Conservation (phyloP, 768 basidiomycete genomes). For the Mycena leptocephala region DNA sequence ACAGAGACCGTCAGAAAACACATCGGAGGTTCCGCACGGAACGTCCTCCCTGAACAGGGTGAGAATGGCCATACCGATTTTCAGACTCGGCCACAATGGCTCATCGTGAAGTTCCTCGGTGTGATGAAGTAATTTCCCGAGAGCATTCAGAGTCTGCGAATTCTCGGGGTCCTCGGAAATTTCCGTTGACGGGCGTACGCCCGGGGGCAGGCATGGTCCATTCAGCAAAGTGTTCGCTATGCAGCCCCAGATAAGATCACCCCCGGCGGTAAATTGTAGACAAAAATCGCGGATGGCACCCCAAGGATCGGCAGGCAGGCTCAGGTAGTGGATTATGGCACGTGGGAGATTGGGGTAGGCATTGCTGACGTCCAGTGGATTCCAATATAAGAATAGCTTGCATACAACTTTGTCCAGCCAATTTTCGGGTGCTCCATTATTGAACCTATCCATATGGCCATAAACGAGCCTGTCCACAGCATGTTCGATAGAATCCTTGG, state of each 20-base stretch:
- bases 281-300: not conserved
- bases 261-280: not conserved
- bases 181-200: not conserved
- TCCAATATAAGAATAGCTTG: not conserved
- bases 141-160: not conserved
- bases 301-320: not conserved
- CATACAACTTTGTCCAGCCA: not conserved
- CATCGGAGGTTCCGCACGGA: no score
- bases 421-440: not conserved
- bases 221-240: not conserved
- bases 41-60: no score
- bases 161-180: not conserved
- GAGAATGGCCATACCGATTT: no score
- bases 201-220: not conserved
- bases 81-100: not conserved
- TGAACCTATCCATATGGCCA: not conserved
- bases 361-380: not conserved
- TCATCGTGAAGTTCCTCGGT: not conserved
- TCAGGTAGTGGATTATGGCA: not conserved
- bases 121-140: not conserved
- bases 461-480: not conserved
- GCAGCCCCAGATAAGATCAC: not conserved
- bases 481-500: not conserved
- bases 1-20: no score
- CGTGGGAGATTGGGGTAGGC: not conserved